Conservation (phyloP, 805 yeast genomes). For the Candida ascalaphidarum region DNA sequence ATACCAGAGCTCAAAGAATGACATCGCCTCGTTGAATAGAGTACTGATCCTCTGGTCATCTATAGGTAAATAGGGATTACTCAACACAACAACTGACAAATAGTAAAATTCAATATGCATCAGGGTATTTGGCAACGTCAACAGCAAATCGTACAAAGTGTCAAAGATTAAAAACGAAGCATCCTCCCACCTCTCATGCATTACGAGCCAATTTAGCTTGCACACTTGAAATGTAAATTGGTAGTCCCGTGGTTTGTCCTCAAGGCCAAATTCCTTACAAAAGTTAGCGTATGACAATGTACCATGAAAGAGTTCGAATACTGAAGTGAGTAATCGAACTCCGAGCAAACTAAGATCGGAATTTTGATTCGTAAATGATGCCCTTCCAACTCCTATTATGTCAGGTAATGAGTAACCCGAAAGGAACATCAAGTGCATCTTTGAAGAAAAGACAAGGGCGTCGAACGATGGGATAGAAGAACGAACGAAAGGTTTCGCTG, state of each 20-base stretch:
- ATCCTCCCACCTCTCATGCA: slow-evolving; percentile 9
- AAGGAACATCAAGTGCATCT: too few species aligned
- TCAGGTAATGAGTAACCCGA: too few species aligned
- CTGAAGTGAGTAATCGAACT: too few species aligned
- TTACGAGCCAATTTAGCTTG: slow-evolving; percentile 5
- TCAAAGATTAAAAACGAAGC: slow-evolving; percentile 8
- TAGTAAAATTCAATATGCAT: slow-evolving; percentile 14
- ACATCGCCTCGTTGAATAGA: too few species aligned
- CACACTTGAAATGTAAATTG: slow-evolving; percentile 5
- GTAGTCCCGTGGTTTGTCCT: slow-evolving; percentile 2
- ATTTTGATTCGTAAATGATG: too few species aligned
- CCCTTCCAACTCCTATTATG: too few species aligned
- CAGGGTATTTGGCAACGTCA: slow-evolving; percentile 13
- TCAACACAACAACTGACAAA: slow-evolving; percentile 8
- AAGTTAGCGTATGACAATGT: slow-evolving; percentile 5
- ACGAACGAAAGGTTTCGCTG: slow-evolving; percentile 6
- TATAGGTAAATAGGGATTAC: too few species aligned
- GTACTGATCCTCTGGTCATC: too few species aligned
- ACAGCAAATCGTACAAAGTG: slow-evolving; percentile 10
- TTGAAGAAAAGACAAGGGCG: too few species aligned
- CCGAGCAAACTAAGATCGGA: too few species aligned
- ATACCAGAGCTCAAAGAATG: too few species aligned
- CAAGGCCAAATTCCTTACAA: slow-evolving; percentile 1
- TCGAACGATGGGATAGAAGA: slow-evolving; percentile 1
- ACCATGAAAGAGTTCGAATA: slow-evolving; percentile 3